phyloP scores from a whole-genome alignment of 495 filamentous ascomycete species.

The Penicillium cataractarum region DNA sequence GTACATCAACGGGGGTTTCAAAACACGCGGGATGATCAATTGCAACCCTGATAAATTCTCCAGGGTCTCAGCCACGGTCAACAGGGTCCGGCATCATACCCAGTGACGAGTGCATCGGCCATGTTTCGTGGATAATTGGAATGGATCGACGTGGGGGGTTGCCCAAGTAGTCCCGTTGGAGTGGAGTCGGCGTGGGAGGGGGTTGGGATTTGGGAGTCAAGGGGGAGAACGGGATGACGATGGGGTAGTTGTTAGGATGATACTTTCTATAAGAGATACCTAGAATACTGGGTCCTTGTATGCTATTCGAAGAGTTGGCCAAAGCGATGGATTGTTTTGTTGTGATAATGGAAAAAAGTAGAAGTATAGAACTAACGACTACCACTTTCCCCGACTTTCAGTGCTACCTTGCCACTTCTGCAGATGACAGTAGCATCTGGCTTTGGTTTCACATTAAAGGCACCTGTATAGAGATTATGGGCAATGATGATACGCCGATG shows the following conservation, averaged over 20 bases:
- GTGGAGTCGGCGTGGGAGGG: constrained; percentile 13
- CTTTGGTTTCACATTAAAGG: neutral
- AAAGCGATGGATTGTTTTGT: neutral
- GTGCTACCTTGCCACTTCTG: constrained; percentile 3
- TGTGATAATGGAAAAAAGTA: no score
- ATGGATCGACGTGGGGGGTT: constrained; percentile 23
- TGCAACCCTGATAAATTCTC: constrained; percentile 5
- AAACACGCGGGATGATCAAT: constrained; percentile 3
- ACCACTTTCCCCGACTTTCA: neutral
- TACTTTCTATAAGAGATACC: neutral
- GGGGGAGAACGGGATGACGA: neutral
- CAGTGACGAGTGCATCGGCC: constrained; percentile 5
- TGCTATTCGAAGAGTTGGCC: neutral
- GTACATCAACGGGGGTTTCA: neutral
- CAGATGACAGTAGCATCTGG: neutral
- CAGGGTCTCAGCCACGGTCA: neutral
- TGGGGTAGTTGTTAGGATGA: neutral
- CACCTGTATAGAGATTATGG: no score
- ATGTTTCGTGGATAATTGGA: constrained; percentile 15
- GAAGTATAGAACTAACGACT: neutral
- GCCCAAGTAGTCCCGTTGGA: neutral
- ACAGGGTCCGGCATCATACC: constrained; percentile 3
- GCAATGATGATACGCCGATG: neutral
- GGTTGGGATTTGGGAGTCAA: neutral
- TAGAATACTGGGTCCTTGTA: neutral